Conservation (phyloP, 768 basidiomycete genomes). For the Clathrus columnatus region DNA sequence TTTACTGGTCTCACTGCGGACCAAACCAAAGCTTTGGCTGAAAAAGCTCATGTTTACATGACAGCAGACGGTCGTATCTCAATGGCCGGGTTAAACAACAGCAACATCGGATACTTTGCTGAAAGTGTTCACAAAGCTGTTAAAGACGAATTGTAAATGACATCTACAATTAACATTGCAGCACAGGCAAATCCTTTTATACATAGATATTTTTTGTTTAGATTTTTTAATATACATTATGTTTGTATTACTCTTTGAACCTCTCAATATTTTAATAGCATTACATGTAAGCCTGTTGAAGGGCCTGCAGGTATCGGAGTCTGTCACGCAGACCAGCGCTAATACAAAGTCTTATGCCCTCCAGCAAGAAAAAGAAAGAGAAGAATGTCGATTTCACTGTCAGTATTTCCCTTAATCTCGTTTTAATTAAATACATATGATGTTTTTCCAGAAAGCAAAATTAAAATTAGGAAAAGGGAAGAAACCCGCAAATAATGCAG, state of each 20-base stretch:
- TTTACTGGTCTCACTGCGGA: slow-evolving; percentile 78
- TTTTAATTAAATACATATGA: neutral
- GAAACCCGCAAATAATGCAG: slow-evolving; percentile 66
- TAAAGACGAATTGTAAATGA: slow-evolving; percentile 55
- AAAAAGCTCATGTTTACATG: slow-evolving; percentile 90
- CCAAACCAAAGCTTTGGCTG: slow-evolving; percentile 75
- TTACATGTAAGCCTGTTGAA: too few species aligned
- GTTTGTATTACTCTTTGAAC: too few species aligned
- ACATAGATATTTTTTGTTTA: neutral
- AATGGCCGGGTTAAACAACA: slow-evolving; percentile 82
- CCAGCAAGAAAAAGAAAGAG: slow-evolving; percentile 82
- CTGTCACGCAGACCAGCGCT: neutral
- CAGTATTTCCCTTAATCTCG: slow-evolving; percentile 14
- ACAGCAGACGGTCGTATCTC: slow-evolving; percentile 90
- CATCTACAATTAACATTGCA: neutral
- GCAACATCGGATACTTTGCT: slow-evolving; percentile 87
- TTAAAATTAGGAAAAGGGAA: slow-evolving; percentile 96
- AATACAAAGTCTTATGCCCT: slow-evolving; percentile 51
- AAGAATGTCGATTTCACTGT: slow-evolving; percentile 85
- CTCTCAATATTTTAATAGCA: too few species aligned
- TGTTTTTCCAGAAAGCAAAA: slow-evolving; percentile 70
- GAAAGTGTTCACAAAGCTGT: slow-evolving; percentile 78
- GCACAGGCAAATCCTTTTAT: neutral
- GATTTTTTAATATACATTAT: too few species aligned
- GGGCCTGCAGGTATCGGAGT: too few species aligned